phyloP scores from a whole-genome alignment of 202 grass and related monocot species.

The Elaeis oleifera region DNA sequence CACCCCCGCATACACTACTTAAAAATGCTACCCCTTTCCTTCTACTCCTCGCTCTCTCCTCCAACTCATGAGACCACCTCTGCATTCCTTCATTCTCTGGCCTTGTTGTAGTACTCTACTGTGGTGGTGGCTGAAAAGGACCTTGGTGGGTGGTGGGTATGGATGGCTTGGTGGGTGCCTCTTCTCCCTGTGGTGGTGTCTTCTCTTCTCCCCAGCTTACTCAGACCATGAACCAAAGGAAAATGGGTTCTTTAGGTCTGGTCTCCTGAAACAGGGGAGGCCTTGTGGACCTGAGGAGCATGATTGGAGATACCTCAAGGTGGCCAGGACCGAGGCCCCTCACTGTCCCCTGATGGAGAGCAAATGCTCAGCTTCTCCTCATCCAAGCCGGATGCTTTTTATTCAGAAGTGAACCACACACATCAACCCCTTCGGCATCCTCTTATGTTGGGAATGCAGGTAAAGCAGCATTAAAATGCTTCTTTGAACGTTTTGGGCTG shows the following conservation, averaged over 20 bases:
- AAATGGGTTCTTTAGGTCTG: background rate
- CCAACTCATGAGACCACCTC: slow-evolving; percentile 1
- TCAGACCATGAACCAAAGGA: background rate
- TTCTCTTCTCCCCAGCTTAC: background rate
- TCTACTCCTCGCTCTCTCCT: background rate
- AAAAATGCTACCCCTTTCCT: slow-evolving; percentile 3
- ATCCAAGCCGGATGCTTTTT: background rate
- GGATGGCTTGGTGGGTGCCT: slow-evolving; percentile 7
- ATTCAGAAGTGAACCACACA: background rate
- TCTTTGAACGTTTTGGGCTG: background rate
- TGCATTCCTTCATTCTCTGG: background rate
- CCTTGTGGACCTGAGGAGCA: slow-evolving; percentile 7
- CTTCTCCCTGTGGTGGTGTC: background rate
- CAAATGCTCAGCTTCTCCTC: background rate
- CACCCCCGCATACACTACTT: background rate
- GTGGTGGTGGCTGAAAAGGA: background rate
- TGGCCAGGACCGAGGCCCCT: slow-evolving; percentile 6
- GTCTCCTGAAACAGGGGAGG: background rate
- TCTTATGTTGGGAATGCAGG: background rate
- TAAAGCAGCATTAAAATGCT: background rate
- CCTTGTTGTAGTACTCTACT: background rate
- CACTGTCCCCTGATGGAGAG: background rate
- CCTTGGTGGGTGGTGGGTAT: background rate
- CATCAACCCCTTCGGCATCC: background rate
- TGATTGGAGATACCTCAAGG: slow-evolving; percentile 15